A percentile compares a stretch with the other conserved stretches of the same genome.
These are phyloP conservation scores for Lentinula aciculospora DNA, from an alignment of 768 basidiomycete species.

Conservation along the genomic window DNA sequence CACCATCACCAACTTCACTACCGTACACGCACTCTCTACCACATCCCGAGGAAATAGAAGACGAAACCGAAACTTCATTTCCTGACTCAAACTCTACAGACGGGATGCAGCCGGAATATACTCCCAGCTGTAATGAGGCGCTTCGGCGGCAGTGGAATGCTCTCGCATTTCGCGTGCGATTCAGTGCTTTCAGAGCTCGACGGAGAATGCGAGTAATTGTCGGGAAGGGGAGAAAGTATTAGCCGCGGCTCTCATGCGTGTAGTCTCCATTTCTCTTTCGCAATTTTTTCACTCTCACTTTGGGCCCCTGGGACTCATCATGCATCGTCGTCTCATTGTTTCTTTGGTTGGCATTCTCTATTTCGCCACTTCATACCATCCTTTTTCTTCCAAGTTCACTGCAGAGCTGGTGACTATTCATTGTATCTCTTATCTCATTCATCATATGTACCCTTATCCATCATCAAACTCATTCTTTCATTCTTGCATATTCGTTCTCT, in stretches of 20 bases:
- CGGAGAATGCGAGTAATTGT: neutral
- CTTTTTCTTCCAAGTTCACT: neutral
- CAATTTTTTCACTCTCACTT: neutral
- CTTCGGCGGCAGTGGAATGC: neutral
- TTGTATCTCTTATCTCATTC: neutral
- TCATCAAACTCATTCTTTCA: neutral
- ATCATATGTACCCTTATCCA: neutral
- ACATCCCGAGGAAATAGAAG: neutral
- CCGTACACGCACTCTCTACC: neutral
- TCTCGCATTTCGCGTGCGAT: neutral
- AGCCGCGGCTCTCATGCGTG: neutral
- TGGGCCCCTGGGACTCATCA: neutral
- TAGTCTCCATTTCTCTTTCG: neutral
- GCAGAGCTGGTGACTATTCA: neutral
- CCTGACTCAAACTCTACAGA: neutral
- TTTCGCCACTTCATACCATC: neutral
- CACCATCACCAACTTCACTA: neutral
- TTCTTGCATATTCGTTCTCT: neutral
- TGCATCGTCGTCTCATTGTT: neutral
- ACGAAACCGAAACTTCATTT: neutral
- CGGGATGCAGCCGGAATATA: neutral
- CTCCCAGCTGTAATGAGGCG: neutral
- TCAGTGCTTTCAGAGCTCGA: neutral
- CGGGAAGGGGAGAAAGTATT: neutral
- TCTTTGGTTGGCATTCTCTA: neutral